These are phyloP conservation scores for Umbellularia californica DNA, from an alignment of 164 flowering plant species.

Conservation along the genomic window DNA sequence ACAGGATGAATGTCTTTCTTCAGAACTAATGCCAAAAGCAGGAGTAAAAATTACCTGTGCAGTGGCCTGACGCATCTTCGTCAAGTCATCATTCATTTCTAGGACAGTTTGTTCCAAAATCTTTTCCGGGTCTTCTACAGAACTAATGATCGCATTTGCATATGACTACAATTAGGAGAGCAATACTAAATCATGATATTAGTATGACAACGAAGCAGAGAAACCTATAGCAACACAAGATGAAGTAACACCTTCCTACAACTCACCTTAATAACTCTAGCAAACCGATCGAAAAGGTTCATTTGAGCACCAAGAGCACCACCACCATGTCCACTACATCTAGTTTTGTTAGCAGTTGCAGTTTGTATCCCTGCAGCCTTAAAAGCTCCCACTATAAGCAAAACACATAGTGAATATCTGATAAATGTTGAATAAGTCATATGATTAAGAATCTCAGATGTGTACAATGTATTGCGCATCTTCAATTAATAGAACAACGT, in stretches of 20 bases:
- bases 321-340: constrained; percentile 38
- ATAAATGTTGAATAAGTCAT: neutral
- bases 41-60: constrained; percentile 57
- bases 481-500: no score
- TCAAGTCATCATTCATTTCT: constrained; percentile 96
- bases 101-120: constrained; percentile 86
- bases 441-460: neutral
- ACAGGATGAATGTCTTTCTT: neutral
- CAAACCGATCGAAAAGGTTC: constrained; percentile 93
- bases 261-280: constrained; percentile 81
- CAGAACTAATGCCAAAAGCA: neutral
- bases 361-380: constrained; percentile 34
- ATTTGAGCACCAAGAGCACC: constrained; percentile 60
- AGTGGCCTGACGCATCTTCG: constrained; percentile 97
- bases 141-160: constrained; percentile 78
- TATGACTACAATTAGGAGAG: constrained; percentile 59
- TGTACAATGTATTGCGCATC: no score
- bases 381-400: constrained; percentile 25
- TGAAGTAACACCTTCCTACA: neutral
- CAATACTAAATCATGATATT: constrained; percentile 2
- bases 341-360: constrained; percentile 21
- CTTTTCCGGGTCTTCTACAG: constrained; percentile 97
- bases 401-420: neutral
- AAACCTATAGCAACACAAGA: neutral
- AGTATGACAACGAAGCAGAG: neutral